Conservation (phyloP, 2,329 filamentous ascomycete genomes). For the Colletotrichum zoysiae region DNA sequence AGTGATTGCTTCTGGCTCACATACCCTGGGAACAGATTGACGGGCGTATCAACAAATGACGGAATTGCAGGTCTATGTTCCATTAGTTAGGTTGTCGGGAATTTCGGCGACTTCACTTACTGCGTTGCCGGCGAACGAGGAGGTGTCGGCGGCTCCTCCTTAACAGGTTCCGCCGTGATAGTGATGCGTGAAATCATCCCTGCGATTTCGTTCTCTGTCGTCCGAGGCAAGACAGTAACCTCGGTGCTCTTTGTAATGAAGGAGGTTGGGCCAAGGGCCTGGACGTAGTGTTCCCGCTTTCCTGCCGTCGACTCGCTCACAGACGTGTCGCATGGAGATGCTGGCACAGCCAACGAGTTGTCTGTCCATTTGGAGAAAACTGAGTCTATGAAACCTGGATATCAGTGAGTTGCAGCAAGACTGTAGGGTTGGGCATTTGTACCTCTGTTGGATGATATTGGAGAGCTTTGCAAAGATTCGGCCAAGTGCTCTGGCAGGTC, state of each 20-base stretch:
- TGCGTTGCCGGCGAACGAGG: slow-evolving; percentile 47
- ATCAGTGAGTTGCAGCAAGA: slow-evolving; percentile 43
- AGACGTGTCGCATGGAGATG: slow-evolving; percentile 51
- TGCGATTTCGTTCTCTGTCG: slow-evolving; percentile 50
- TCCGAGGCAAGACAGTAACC: slow-evolving; percentile 51
- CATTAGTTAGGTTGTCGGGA: slow-evolving; percentile 7
- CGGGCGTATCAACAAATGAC: slow-evolving; percentile 32
- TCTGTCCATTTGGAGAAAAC: slow-evolving; percentile 60
- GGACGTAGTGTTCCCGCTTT: slow-evolving; percentile 52
- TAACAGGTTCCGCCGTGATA: slow-evolving; percentile 51
- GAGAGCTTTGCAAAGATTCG: slow-evolving; percentile 38
- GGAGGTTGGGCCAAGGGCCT: slow-evolving; percentile 57
- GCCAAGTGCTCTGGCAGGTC: slow-evolving; percentile 26
- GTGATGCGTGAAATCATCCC: slow-evolving; percentile 53
- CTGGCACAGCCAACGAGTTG: slow-evolving; percentile 48
- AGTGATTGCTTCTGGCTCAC: slow-evolving; percentile 23
- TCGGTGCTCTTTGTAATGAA: slow-evolving; percentile 58
- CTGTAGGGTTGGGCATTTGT: slow-evolving; percentile 30
- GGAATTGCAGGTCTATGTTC: slow-evolving; percentile 3
- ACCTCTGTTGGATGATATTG: slow-evolving; percentile 53
- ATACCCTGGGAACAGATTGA: slow-evolving; percentile 39
- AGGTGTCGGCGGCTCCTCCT: slow-evolving; percentile 47
- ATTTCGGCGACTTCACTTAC: slow-evolving; percentile 44
- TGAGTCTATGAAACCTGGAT: slow-evolving; percentile 52
- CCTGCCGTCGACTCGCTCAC: slow-evolving; percentile 47